Evolutionary conservation across 2,329 filamentous ascomycete genomes (phyloP), one percentile per base, ranked within the genome.

Genomic region (Stemphylium beticola): DNA sequence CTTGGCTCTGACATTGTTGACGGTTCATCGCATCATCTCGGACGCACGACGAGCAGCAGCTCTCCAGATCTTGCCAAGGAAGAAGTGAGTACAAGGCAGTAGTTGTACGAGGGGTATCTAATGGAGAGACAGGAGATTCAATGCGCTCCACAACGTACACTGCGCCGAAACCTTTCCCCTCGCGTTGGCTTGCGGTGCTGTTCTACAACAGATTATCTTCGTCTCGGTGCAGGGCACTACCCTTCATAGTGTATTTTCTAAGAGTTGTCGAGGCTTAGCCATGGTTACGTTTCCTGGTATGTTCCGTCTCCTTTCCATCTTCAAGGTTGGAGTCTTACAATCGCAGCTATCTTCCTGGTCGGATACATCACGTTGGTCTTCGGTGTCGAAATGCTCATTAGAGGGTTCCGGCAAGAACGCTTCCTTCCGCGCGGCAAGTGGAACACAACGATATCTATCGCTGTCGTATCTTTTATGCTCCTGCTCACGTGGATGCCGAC

Each of bases 321-420:
- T n/a, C 15, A 15, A 33, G 14, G 0, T 26, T 4, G 24, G 3
- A n/a, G 14, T 26, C 70, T 74, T 15, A 74, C 57, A 14, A 18
- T 15, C 14, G 5, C 52, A 89, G 88, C 85, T 7, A 79, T 89
- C 32, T 89, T 90, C 64, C 80, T 90, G 47, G 82, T 86, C 8
- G 87, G 87, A 22, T 88, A 83, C 58, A 82, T 87, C 29, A 87
- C 89, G 61, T 66, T 89, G 17, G 79, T 88, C 14, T 89, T 90
- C 61, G 85, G 84, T 12, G 58, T 87, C 53, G 88, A 91, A 70
- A 81, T 83, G 31, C 78, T 84, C 0, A 64, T 85, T 14, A 80
- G 87, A 61, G 82, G 84, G 10, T 69, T 87, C 22, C 80, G 77
- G 60, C 77, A 74, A 40, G 78, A 78, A 40, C 81, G 85, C 1